These are phyloP conservation scores for Lotmaria passim DNA, from an alignment of 208 protist species.

Conservation along the genomic window DNA sequence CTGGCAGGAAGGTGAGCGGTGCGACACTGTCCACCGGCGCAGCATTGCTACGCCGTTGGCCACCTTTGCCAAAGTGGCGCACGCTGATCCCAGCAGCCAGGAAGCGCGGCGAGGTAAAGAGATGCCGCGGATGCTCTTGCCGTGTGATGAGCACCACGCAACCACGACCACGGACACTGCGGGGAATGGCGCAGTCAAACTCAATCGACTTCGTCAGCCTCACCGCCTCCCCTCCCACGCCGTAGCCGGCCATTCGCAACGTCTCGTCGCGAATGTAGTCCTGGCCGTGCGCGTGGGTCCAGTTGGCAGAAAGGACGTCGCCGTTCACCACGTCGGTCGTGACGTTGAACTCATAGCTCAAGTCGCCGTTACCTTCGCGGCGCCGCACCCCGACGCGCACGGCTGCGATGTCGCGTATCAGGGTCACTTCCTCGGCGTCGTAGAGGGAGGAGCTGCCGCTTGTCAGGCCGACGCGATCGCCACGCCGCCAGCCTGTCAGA, in stretches of 20 bases:
- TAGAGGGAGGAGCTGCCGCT: slow-evolving; percentile 23
- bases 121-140: slow-evolving; percentile 15
- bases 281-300: slow-evolving; percentile 12
- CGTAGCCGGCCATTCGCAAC: background rate
- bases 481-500: slow-evolving; percentile 11
- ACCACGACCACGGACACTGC: background rate
- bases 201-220: slow-evolving; percentile 43
- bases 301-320: background rate
- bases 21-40: background rate
- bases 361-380: background rate
- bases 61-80: slow-evolving; percentile 38
- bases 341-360: background rate
- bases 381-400: background rate
- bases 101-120: slow-evolving; percentile 39
- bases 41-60: slow-evolving; percentile 9
- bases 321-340: background rate
- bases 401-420: background rate
- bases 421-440: slow-evolving; percentile 22
- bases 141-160: slow-evolving; percentile 32
- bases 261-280: slow-evolving; percentile 14
- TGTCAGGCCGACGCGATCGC: slow-evolving; percentile 27
- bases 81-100: slow-evolving; percentile 26
- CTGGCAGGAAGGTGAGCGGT: slow-evolving; percentile 36
- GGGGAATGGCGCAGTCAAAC: slow-evolving; percentile 38
- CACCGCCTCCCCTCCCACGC: slow-evolving; percentile 33